A percentile compares a stretch with the other conserved stretches of the same genome.
Conservation (phyloP, 2,329 filamentous ascomycete genomes). For the Acrocalymma vagum region DNA sequence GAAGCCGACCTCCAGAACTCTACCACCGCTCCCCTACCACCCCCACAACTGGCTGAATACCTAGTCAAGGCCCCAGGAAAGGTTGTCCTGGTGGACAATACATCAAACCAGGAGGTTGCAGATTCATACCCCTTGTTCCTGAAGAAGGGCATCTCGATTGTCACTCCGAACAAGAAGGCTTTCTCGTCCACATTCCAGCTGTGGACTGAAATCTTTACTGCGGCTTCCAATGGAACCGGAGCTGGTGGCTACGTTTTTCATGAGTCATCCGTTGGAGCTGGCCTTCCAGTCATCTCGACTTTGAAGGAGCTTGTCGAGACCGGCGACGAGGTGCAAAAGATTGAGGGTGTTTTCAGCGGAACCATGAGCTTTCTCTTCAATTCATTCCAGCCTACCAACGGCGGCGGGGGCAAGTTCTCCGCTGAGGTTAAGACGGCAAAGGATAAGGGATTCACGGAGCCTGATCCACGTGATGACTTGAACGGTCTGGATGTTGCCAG, state of each 20-base stretch:
- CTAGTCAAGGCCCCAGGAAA: slow-evolving; percentile 80
- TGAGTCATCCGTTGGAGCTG: slow-evolving; percentile 92
- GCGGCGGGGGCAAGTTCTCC: slow-evolving; percentile 83
- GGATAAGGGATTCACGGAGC: slow-evolving; percentile 90
- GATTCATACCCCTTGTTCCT: slow-evolving; percentile 84
- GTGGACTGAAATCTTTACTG: slow-evolving; percentile 86
- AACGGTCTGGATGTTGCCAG: slow-evolving; percentile 92
- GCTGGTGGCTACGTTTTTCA: slow-evolving; percentile 83
- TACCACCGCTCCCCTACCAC: slow-evolving; percentile 69
- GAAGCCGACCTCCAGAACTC: slow-evolving; percentile 70
- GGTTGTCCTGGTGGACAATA: slow-evolving; percentile 92
- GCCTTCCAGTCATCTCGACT: slow-evolving; percentile 91
- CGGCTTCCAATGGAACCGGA: slow-evolving; percentile 72
- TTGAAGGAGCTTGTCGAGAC: slow-evolving; percentile 94
- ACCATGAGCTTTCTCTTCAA: slow-evolving; percentile 99
- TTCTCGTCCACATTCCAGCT: slow-evolving; percentile 84
- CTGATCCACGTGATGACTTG: slow-evolving; percentile 84
- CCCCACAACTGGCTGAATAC: slow-evolving; percentile 78
- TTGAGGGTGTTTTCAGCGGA: slow-evolving; percentile 96
- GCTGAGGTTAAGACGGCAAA: slow-evolving; percentile 93
- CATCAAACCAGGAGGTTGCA: slow-evolving; percentile 86
- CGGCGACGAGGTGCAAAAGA: slow-evolving; percentile 88
- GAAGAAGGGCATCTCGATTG: slow-evolving; percentile 82
- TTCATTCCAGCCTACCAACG: slow-evolving; percentile 85
- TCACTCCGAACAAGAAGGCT: slow-evolving; percentile 98